phyloP scores from a whole-genome alignment of 495 filamentous ascomycete genomes.

The Daldinia decipiens region DNA sequence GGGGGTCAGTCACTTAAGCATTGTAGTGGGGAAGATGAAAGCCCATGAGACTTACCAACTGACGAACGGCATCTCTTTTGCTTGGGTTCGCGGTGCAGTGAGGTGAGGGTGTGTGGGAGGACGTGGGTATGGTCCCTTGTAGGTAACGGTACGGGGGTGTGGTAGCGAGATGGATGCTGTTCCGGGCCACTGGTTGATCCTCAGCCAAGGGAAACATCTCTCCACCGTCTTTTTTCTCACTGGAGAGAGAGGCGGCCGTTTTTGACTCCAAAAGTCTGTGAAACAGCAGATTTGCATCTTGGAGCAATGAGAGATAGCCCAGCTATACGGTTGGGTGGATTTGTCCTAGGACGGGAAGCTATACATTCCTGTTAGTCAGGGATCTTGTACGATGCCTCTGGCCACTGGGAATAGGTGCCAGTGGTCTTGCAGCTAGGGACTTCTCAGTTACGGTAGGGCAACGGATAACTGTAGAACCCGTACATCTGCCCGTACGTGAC shows the following conservation, averaged over 20 bases:
- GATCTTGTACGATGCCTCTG: slow-evolving; percentile 28
- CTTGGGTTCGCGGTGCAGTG: slow-evolving; percentile 39
- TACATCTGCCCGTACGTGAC: neutral
- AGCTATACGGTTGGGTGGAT: slow-evolving; percentile 39
- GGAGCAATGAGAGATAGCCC: slow-evolving; percentile 24
- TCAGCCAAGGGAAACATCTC: slow-evolving; percentile 45
- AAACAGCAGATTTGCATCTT: slow-evolving; percentile 27
- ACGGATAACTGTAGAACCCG: slow-evolving; percentile 29
- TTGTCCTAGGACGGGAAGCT: slow-evolving; percentile 12
- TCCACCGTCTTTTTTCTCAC: slow-evolving; percentile 41
- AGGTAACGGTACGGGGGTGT: slow-evolving; percentile 29
- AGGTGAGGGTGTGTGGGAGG: slow-evolving; percentile 34
- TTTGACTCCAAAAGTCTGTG: slow-evolving; percentile 28
- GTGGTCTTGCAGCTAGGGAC: slow-evolving; percentile 30
- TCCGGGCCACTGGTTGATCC: slow-evolving; percentile 47
- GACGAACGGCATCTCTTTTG: slow-evolving; percentile 45
- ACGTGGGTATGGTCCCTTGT: slow-evolving; percentile 40
- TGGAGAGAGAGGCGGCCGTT: slow-evolving; percentile 24
- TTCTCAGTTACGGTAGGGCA: slow-evolving; percentile 38
- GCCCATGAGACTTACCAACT: slow-evolving; percentile 44
- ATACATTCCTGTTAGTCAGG: slow-evolving; percentile 16
- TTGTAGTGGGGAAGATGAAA: slow-evolving; percentile 43
- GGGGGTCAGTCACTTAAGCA: slow-evolving; percentile 37
- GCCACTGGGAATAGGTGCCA: slow-evolving; percentile 42
- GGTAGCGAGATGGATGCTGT: slow-evolving; percentile 46